Percentiles rank a stretch among this genome's conserved stretches.
phyloP scores from a whole-genome alignment of 208 protist genomes.

The Leishmania guyanensis region DNA sequence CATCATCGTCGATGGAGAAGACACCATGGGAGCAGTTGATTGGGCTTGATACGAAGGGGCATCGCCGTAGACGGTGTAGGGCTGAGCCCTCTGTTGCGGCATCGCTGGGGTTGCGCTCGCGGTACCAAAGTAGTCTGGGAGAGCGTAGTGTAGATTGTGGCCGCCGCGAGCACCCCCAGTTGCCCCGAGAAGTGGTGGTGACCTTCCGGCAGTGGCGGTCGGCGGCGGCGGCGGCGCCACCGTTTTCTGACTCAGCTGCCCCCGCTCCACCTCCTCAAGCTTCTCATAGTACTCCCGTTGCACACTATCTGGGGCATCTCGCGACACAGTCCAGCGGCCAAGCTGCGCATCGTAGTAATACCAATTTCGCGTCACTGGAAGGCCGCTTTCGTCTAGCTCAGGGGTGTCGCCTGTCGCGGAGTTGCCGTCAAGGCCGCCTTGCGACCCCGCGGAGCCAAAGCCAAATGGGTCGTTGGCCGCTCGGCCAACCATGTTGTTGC shows the following conservation, averaged over 20 bases:
- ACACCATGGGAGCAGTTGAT: slow-evolving; percentile 1
- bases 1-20: slow-evolving; percentile 1
- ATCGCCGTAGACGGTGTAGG: background rate
- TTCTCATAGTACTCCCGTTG: slow-evolving; percentile 62
- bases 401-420: slow-evolving; percentile 34
- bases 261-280: slow-evolving; percentile 61
- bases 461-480: slow-evolving; percentile 25
- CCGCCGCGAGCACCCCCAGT: background rate
- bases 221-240: slow-evolving; percentile 39
- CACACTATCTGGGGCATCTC: slow-evolving; percentile 71
- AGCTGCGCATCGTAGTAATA: slow-evolving; percentile 80
- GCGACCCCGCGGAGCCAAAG: slow-evolving; percentile 5
- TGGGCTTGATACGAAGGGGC: background rate
- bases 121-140: slow-evolving; percentile 69
- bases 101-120: background rate
- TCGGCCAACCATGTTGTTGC: slow-evolving; percentile 18
- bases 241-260: slow-evolving; percentile 48
- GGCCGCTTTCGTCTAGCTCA: slow-evolving; percentile 81
- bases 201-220: background rate
- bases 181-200: background rate
- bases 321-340: slow-evolving; percentile 74
- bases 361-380: slow-evolving; percentile 83
- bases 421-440: slow-evolving; percentile 7
- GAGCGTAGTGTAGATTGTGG: slow-evolving; percentile 60
- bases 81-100: background rate